Evolutionary conservation across 1,284 basidiomycete species (phyloP), one percentile per base, ranked within the genome.

Genomic region (Tilletiopsis washingtonensis): DNA sequence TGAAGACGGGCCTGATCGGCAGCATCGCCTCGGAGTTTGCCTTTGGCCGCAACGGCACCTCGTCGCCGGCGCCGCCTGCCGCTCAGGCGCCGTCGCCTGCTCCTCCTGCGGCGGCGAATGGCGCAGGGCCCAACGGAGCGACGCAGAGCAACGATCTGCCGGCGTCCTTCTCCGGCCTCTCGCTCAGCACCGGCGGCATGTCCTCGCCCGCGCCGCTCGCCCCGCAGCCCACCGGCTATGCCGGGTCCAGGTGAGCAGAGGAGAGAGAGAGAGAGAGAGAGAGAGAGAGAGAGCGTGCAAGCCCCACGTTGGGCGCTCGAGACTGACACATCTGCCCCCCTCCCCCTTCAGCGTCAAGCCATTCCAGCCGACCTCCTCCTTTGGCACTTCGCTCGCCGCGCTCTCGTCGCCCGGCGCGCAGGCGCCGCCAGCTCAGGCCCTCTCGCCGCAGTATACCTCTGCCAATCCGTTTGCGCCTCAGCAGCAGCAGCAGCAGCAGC

Each of bases 1-100:
- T 71, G 34, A 59, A 66, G 53, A 74, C 69, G 0, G 72, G 73
- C 1, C 32, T 76, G 19, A 66, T 76, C 29, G 72, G 73, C 27
- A 74, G 59, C 40, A 47, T 76, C 32, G 75, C 75, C 1, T 71
- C 67, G 6, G 74, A 76, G 41, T 74, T 76, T 44, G 58, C 73
- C 7, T 54, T 61, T 17, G 49, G 38, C 27, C 57, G 56, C 20
- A 45, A 52, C 15, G 38, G 42, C 36, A 44, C 41, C 37, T 27
- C 49, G 17, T 43, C 56, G 9, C 47, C 43, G 5, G 49, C 40
- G 11, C 44, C 20, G 12, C 36, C 47, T 26, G 43, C 46, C 12
- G 38, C 24, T 7, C 42, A 51, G 2, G 50, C 51, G 3, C 50
- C 21, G n/a, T 29, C 21, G 20, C 15, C 2, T 4, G 24, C 14